phyloP scores from a whole-genome alignment of 73 alveolate genomes.

The Paramecium primaurelia region DNA sequence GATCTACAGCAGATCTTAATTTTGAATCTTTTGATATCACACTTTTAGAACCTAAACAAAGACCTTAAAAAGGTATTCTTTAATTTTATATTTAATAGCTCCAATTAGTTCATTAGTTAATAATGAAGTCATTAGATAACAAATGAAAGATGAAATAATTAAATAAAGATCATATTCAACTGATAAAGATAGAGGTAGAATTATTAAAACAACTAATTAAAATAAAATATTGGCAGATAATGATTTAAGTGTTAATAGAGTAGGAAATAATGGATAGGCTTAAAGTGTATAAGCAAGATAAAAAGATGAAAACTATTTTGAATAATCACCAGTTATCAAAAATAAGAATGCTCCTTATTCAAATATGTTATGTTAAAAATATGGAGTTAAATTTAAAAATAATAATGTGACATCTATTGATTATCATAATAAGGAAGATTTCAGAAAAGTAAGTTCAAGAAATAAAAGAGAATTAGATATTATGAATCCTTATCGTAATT shows the following conservation, averaged over 20 bases:
- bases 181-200: slow-evolving; percentile 47
- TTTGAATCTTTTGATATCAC: slow-evolving; percentile 56
- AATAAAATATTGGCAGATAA: background rate
- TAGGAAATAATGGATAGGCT: slow-evolving; percentile 20
- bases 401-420: background rate
- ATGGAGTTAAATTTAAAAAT: background rate
- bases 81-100: background rate
- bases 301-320: background rate
- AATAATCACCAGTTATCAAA: background rate
- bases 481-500: background rate
- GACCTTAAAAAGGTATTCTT: slow-evolving; percentile 52
- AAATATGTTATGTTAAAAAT: background rate
- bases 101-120: slow-evolving; percentile 41
- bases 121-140: slow-evolving; percentile 33
- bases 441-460: background rate
- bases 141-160: background rate
- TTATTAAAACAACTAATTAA: background rate
- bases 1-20: slow-evolving; percentile 68
- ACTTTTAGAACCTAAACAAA: slow-evolving; percentile 48
- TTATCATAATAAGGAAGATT: background rate
- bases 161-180: slow-evolving; percentile 37
- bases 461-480: background rate
- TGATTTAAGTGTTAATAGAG: slow-evolving; percentile 35
- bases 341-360: background rate
- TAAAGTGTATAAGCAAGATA: slow-evolving; percentile 25